Conservation (phyloP, 2,329 filamentous ascomycete genomes). For the Cladosporium halotolerans region DNA sequence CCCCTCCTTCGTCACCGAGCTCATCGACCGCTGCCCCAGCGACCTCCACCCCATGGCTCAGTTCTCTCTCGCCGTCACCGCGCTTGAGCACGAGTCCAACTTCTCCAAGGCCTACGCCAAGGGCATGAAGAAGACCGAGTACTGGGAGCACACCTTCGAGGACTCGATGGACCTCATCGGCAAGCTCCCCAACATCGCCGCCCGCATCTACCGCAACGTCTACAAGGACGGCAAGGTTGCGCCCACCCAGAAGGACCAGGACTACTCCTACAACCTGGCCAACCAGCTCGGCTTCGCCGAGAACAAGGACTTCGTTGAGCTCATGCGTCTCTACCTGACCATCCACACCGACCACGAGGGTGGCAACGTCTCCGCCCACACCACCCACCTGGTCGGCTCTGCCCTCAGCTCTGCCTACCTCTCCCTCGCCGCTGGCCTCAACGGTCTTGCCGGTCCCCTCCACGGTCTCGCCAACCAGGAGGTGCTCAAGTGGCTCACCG, state of each 20-base stretch:
- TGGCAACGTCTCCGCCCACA: conserved; percentile 97
- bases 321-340: conserved; percentile 98
- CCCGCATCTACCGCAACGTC: conserved; percentile 99
- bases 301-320: conserved; percentile 95
- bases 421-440: conserved; percentile 90
- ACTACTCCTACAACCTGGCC: conserved; percentile 98
- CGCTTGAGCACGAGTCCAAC: conserved; percentile 94
- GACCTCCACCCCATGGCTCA: conserved; percentile 99
- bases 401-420: conserved; percentile 97
- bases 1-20: conserved; percentile 97
- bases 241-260: conserved; percentile 94
- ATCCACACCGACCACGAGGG: conserved; percentile 99
- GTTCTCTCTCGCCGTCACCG: conserved; percentile 95
- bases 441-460: conserved; percentile 95
- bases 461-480: conserved; percentile 99
- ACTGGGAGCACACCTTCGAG: conserved; percentile 99
- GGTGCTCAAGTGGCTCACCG: conserved; percentile 95
- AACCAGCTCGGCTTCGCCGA: conserved; percentile 96
- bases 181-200: conserved; percentile 95
- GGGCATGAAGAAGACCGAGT: conserved; percentile 98
- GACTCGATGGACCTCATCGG: conserved; percentile 99
- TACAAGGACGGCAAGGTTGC: conserved; percentile 99
- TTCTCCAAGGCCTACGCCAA: conserved; percentile 99
- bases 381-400: conserved; percentile 93
- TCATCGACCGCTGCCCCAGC: conserved; percentile 98